Conservation (phyloP, 148 eudicot species). For the Vaccinium vitisidaea region DNA sequence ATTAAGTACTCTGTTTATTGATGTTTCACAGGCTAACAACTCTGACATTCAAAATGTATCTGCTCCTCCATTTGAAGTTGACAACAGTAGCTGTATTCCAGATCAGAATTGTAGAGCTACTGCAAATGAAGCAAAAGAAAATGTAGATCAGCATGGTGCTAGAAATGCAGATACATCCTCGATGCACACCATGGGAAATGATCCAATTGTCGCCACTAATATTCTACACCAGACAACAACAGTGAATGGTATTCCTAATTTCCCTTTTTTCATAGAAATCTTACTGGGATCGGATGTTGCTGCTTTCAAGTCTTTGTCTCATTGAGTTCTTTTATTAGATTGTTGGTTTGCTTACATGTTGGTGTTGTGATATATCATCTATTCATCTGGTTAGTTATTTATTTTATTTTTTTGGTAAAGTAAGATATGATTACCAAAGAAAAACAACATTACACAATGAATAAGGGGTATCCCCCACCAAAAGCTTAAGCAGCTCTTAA, state of each 20-base stretch:
- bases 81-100: slow-evolving; percentile 30
- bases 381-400: neutral
- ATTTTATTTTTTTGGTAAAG: no score
- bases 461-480: no score
- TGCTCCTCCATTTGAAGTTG: slow-evolving; percentile 26
- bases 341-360: neutral
- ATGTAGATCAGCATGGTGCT: slow-evolving; percentile 36
- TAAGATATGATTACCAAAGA: no score
- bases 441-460: no score
- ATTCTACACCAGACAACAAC: slow-evolving; percentile 39
- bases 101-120: slow-evolving; percentile 21
- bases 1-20: neutral
- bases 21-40: slow-evolving; percentile 39
- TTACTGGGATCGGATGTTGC: neutral
- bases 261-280: slow-evolving; percentile 11
- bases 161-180: slow-evolving; percentile 39
- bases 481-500: no score
- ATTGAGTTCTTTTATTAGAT: neutral
- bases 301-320: slow-evolving; percentile 5
- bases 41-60: slow-evolving; percentile 30
- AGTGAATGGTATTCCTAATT: slow-evolving; percentile 46
- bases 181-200: slow-evolving; percentile 30
- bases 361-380: neutral
- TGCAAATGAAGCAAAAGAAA: slow-evolving; percentile 30
- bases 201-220: slow-evolving; percentile 29